A percentile compares a stretch with the other conserved stretches of the same genome.
Conservation (phyloP, 108 stramenopile genomes). For the Conticribra guillardii region DNA sequence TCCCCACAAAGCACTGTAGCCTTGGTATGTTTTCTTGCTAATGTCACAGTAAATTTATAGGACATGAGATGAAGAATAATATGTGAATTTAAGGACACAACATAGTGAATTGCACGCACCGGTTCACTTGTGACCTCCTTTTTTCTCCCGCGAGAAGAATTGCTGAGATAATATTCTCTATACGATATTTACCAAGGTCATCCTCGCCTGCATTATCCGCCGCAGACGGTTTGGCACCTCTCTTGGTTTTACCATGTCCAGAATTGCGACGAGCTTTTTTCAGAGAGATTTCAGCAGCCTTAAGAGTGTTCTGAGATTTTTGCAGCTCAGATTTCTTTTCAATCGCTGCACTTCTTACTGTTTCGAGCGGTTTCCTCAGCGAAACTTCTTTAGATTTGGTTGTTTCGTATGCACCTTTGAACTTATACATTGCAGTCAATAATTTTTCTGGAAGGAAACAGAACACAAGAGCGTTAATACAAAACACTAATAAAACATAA, state of each 20-base stretch:
- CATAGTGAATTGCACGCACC: conserved; percentile 20
- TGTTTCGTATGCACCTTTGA: conserved; percentile 23
- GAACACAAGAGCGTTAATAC: no score
- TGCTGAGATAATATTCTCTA: conserved; percentile 17
- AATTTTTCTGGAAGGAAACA: conserved; percentile 22
- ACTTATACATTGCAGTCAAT: conserved; percentile 29
- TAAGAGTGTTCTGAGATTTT: conserved; percentile 3
- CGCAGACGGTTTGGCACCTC: background rate
- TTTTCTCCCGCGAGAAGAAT: conserved; percentile 20
- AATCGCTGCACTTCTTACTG: conserved; percentile 8
- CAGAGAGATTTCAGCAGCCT: background rate
- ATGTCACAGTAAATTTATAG: background rate
- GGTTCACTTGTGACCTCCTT: conserved; percentile 17
- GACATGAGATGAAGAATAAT: background rate
- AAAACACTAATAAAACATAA: no score
- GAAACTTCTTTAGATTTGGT: conserved; percentile 14
- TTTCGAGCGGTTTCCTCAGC: conserved; percentile 20
- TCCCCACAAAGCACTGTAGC: conserved; percentile 7
- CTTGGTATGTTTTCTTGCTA: conserved; percentile 23
- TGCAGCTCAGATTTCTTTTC: conserved; percentile 19
- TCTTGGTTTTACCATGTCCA: background rate
- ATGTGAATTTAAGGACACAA: background rate
- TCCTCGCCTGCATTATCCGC: background rate
- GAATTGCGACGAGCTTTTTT: conserved; percentile 14
- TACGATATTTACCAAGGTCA: conserved; percentile 5